phyloP scores from a whole-genome alignment of 2,329 filamentous ascomycete genomes.

The Aspergillus fumigatus region DNA sequence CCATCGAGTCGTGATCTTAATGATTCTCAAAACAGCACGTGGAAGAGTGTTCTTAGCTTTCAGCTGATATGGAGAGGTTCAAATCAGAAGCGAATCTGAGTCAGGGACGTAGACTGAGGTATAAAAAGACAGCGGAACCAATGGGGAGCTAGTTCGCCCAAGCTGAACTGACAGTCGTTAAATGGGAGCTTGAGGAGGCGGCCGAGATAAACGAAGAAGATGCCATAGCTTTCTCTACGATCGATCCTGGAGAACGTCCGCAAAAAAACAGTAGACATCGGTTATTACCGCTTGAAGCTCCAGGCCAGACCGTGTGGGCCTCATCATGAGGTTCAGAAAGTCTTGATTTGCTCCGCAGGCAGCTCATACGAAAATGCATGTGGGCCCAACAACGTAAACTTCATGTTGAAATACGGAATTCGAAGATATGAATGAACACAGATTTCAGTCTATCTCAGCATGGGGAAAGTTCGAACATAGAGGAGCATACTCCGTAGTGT shows the following conservation, averaged over 20 bases:
- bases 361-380: not conserved
- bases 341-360: not conserved
- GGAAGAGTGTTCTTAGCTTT: not conserved
- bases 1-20: not conserved
- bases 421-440: too few relatives aligned
- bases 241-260: not conserved
- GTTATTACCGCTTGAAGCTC: not conserved
- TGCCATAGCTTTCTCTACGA: not conserved
- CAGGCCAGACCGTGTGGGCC: not conserved
- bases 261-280: not conserved
- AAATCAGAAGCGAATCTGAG: not conserved
- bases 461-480: too few relatives aligned
- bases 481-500: not conserved
- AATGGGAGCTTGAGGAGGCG: not conserved
- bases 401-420: too few relatives aligned
- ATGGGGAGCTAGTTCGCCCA: not conserved
- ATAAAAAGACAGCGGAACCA: not conserved
- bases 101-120: not conserved
- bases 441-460: too few relatives aligned
- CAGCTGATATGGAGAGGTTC: not conserved
- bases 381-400: not conserved
- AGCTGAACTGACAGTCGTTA: not conserved
- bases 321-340: not conserved
- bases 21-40: not conserved
- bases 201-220: not conserved